These are phyloP conservation scores for Areca catechu DNA, from an alignment of 176 grass and related monocot genomes.

Conservation along the genomic window DNA sequence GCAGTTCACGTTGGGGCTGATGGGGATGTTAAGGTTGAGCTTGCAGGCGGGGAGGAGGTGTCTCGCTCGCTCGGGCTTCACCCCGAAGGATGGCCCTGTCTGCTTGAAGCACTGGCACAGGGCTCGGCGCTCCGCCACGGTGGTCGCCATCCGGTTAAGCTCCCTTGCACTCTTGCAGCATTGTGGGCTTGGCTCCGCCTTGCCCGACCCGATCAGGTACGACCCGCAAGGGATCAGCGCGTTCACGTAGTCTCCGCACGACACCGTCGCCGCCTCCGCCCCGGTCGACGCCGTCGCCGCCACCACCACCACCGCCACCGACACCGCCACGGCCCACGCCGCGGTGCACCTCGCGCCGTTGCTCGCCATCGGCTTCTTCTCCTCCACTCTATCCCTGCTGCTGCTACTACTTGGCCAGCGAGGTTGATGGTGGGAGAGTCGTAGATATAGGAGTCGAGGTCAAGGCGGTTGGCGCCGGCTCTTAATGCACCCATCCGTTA, in stretches of 20 bases:
- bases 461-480: too few species aligned
- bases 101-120: conserved; percentile 48
- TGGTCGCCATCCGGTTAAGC: conserved; percentile 27
- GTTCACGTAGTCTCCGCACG: conserved; percentile 35
- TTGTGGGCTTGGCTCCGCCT: conserved; percentile 9
- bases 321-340: not conserved
- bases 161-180: conserved; percentile 39
- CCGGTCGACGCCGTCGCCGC: not conserved
- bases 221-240: conserved; percentile 33
- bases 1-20: conserved; percentile 31
- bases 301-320: not conserved
- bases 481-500: too few species aligned
- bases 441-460: too few species aligned
- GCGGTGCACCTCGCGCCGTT: conserved; percentile 38
- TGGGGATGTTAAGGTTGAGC: conserved; percentile 33
- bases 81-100: conserved; percentile 44
- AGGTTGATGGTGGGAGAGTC: too few species aligned
- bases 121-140: conserved; percentile 23
- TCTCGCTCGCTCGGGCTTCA: conserved; percentile 30
- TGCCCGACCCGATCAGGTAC: conserved; percentile 34
- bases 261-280: not conserved
- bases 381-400: too few species aligned
- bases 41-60: conserved; percentile 35
- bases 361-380: conserved; percentile 22
- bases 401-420: too few species aligned